A percentile compares a stretch with the other conserved stretches of the same genome.
These are phyloP conservation scores for Patellifolia procumbens DNA, from an alignment of 179 eudicot species.

Conservation along the genomic window DNA sequence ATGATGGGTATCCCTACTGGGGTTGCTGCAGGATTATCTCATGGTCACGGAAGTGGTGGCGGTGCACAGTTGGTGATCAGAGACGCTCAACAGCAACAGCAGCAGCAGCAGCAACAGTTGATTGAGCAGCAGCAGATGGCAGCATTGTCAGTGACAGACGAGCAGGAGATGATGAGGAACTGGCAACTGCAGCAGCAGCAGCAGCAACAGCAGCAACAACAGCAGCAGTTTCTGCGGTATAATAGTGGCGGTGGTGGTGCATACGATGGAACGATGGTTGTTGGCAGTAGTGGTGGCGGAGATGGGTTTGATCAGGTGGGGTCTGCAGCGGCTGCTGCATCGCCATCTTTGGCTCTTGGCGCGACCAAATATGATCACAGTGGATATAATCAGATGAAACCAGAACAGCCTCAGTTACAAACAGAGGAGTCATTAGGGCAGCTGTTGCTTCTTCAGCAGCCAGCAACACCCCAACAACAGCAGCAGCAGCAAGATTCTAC, in stretches of 20 bases:
- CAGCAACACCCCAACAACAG: conserved; percentile 19
- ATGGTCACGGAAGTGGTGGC: conserved; percentile 9
- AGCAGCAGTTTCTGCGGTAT: conserved; percentile 36
- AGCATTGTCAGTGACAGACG: conserved; percentile 51
- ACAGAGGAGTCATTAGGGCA: conserved; percentile 44
- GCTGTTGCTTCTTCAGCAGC: conserved; percentile 47
- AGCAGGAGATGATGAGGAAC: conserved; percentile 62
- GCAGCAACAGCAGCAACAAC: conserved; percentile 42
- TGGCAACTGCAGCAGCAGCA: conserved; percentile 47
- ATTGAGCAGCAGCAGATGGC: conserved; percentile 62
- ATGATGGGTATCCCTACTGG: conserved; percentile 35
- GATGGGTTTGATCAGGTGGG: conserved; percentile 43
- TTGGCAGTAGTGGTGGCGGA: conserved; percentile 28
- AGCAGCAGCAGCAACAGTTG: conserved; percentile 32
- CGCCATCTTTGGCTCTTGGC: conserved; percentile 55
- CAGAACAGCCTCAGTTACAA: conserved; percentile 28
- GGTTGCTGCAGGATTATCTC: conserved; percentile 17
- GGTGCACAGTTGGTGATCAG: conserved; percentile 33
- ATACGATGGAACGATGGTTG: conserved; percentile 31
- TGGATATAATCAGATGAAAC: conserved; percentile 41
- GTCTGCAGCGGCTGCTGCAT: conserved; percentile 21
- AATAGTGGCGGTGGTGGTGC: conserved; percentile 31
- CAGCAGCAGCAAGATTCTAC: not conserved
- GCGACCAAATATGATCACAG: conserved; percentile 37
- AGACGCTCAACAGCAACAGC: conserved; percentile 36